Evolutionary conservation across 192 early-diverging fungal genomes (phyloP).

Genomic region (Coemansia sp.): DNA sequence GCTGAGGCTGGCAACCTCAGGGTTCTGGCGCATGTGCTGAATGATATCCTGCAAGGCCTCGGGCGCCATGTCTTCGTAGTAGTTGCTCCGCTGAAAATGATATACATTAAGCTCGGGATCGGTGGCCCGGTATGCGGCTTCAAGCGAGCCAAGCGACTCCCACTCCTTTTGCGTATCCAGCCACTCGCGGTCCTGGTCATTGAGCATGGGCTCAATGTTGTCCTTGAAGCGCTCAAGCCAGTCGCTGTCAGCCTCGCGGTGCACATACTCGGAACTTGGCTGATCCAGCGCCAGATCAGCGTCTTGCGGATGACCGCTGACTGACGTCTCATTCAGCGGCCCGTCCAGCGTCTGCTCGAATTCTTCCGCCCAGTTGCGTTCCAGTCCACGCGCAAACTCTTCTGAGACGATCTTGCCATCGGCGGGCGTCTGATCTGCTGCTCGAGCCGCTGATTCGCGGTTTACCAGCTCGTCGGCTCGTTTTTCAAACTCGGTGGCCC

Average conservation of each 20-base stretch:
- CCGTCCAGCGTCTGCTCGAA: constrained; percentile 57
- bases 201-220: constrained; percentile 67
- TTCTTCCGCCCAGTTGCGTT: constrained; percentile 62
- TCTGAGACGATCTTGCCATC: constrained; percentile 57
- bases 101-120: constrained; percentile 69
- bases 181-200: constrained; percentile 67
- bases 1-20: constrained; percentile 62
- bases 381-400: constrained; percentile 59
- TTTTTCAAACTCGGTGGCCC: constrained; percentile 72
- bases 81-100: constrained; percentile 61
- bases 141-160: constrained; percentile 56
- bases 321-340: constrained; percentile 42
- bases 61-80: constrained; percentile 23
- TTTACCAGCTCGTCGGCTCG: constrained; percentile 55
- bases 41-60: constrained; percentile 54
- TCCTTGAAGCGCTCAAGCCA: constrained; percentile 70
- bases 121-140: constrained; percentile 34
- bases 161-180: constrained; percentile 71
- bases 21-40: constrained; percentile 55
- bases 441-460: constrained; percentile 39
- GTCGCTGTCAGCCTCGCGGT: constrained; percentile 53
- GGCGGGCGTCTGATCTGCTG: constrained; percentile 31
- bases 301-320: constrained; percentile 54
- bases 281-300: constrained; percentile 56
- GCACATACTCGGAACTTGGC: constrained; percentile 54